Evolutionary conservation across 768 basidiomycete genomes (phyloP), one percentile per base, ranked within the genome.

Genomic region (Candolleomyces efflorescens): DNA sequence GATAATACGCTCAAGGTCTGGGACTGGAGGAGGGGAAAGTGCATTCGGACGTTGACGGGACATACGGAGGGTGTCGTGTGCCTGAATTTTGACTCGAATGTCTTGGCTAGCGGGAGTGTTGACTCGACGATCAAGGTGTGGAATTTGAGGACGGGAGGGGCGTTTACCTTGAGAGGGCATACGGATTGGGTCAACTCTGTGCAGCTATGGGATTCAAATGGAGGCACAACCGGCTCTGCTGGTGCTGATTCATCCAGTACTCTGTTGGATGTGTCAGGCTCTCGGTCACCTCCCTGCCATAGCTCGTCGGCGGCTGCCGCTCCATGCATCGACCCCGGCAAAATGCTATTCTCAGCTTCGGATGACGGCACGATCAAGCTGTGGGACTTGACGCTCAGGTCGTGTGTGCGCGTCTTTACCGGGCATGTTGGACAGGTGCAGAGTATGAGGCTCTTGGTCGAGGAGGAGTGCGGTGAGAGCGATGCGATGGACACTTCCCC

Each of bases 351-450:
- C 76, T 97, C 94, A 7, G 93, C 93, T 3, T 94, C 93, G 7
- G 97, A 98, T 68, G 97, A 98, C 69, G 90, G 90, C 24, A 86
- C 89, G 3, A 92, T 98, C 70, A 87, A 87, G 58, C 82, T 99
- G 5, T 99, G 96, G 97, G 96, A 98, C 71, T 81, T 99, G 44
- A 84, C 82, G 24, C 75, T 75, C 20, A 82, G 92, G 48, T 82
- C 85, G 2, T 98, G 94, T 68, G 81, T 96, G 41, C 84, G 89
- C 12, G 85, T 87, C 59, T 91, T 97, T 68, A 79, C 77, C 22
- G 97, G 94, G 0, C 97, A 99, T 71, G 86, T 95, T 56, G 93
- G 90, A 0, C 95, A 98, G 69, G 93, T 98, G 13, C 97, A 99
- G 76, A 90, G 86, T 66, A 81, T 98, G 73, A 86, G 85, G 67